Conservation (phyloP, 2,329 filamentous ascomycete genomes). For the Alternaria infectoria region DNA sequence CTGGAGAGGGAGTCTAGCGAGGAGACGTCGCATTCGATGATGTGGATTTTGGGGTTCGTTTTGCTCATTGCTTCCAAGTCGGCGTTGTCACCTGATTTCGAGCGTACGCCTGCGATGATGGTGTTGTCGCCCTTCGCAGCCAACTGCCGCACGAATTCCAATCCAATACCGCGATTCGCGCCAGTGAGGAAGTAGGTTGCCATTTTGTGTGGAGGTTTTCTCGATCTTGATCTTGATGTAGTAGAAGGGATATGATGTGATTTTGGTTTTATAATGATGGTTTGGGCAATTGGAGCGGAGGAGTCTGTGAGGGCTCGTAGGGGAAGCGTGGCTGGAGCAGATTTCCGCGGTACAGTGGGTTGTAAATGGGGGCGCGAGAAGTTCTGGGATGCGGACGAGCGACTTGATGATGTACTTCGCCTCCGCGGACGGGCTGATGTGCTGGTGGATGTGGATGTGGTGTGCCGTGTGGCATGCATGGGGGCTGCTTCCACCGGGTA, state of each 20-base stretch:
- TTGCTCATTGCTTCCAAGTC: constrained; percentile 35
- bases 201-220: constrained; percentile 20
- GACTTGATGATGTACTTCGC: constrained; percentile 13
- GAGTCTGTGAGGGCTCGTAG: constrained; percentile 1
- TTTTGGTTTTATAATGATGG: constrained; percentile 2
- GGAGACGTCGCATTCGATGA: constrained; percentile 51
- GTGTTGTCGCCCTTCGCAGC: constrained; percentile 40
- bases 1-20: constrained; percentile 38
- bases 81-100: constrained; percentile 34
- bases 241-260: neutral
- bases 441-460: neutral
- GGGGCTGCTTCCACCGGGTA: constrained; percentile 17
- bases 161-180: constrained; percentile 41
- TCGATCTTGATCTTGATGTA: neutral
- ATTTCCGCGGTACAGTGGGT: neutral
- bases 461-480: constrained; percentile 9
- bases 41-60: constrained; percentile 40
- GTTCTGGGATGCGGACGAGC: constrained; percentile 7
- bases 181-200: constrained; percentile 43
- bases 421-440: constrained; percentile 9
- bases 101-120: constrained; percentile 51
- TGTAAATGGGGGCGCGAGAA: constrained; percentile 15
- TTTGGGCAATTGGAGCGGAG: constrained; percentile 5
- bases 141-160: constrained; percentile 42
- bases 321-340: neutral